Conservation (phyloP, 139 green algal genomes). For the Coccomyxa sp. region DNA sequence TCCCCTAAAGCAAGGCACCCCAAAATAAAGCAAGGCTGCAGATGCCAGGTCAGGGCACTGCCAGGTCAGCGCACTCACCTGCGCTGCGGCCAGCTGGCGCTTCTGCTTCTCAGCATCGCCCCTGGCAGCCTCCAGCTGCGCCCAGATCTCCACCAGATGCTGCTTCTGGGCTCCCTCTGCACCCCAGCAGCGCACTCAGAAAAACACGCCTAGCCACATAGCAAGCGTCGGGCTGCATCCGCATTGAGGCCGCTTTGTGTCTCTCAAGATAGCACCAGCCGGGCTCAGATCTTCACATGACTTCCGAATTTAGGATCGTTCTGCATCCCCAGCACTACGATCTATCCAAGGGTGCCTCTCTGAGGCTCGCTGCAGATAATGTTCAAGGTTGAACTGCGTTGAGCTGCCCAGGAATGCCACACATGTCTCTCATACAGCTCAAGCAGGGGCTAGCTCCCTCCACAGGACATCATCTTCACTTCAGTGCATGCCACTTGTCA, state of each 20-base stretch:
- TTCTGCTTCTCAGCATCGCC: neutral
- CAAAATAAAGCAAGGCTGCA: no score
- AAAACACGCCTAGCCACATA: neutral
- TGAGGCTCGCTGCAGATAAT: no score
- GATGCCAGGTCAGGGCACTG: no score
- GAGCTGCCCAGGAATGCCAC: no score
- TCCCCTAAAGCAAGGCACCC: no score
- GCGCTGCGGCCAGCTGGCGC: neutral
- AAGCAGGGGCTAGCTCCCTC: neutral
- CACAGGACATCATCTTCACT: neutral
- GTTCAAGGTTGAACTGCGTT: no score
- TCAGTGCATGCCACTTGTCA: no score
- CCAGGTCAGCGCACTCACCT: no score
- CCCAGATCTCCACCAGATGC: neutral
- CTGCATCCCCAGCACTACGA: neutral
- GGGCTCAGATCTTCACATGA: neutral
- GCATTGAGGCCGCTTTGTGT: neutral
- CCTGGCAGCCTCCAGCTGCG: neutral
- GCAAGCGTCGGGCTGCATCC: neutral
- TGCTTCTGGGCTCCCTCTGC: neutral
- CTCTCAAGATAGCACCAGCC: neutral
- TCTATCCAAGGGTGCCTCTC: no score
- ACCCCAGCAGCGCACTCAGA: neutral
- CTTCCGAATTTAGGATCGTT: neutral
- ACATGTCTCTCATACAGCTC: neutral